A percentile compares a stretch with the other conserved stretches of the same genome.
Evolutionary conservation across 108 stramenopile genomes (phyloP).

Genomic region (Cyclostephanos invisitatus): DNA sequence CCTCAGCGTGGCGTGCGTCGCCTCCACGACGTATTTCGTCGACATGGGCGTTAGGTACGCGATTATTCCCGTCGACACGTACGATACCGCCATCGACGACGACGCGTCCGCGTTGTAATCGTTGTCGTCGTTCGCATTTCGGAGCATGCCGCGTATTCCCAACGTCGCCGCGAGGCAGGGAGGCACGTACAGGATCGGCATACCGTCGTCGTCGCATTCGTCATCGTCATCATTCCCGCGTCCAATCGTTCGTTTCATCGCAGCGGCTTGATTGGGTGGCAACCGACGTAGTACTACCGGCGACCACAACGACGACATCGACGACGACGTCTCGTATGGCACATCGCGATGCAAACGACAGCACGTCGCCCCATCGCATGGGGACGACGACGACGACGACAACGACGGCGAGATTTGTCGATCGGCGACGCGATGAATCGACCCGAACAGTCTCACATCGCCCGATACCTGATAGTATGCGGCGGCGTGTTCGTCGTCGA

Average conservation of each 20-base stretch:
- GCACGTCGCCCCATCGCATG: background rate
- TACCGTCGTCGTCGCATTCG: background rate
- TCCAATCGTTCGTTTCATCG: too few relatives aligned
- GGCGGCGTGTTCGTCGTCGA: constrained; percentile 33
- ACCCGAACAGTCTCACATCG: background rate
- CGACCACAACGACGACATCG: too few relatives aligned
- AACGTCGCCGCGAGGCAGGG: constrained; percentile 48
- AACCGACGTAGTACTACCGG: too few relatives aligned
- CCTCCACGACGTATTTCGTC: background rate
- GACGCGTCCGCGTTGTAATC: background rate
- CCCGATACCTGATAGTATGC: background rate
- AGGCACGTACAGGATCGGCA: constrained; percentile 23
- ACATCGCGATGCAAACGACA: too few relatives aligned
- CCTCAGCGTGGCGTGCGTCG: constrained; percentile 28
- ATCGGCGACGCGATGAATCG: background rate
- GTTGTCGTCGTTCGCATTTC: background rate
- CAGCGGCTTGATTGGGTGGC: too few relatives aligned
- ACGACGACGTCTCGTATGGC: too few relatives aligned
- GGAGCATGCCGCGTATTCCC: constrained; percentile 33
- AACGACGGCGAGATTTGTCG: background rate
- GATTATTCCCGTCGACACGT: background rate
- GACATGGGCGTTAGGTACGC: constrained; percentile 1
- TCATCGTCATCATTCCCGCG: background rate
- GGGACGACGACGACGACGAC: background rate
- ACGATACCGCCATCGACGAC: background rate